Evolutionary conservation across 1,284 basidiomycete genomes (phyloP).

Genomic region (Sanghuangporus weigelae): DNA sequence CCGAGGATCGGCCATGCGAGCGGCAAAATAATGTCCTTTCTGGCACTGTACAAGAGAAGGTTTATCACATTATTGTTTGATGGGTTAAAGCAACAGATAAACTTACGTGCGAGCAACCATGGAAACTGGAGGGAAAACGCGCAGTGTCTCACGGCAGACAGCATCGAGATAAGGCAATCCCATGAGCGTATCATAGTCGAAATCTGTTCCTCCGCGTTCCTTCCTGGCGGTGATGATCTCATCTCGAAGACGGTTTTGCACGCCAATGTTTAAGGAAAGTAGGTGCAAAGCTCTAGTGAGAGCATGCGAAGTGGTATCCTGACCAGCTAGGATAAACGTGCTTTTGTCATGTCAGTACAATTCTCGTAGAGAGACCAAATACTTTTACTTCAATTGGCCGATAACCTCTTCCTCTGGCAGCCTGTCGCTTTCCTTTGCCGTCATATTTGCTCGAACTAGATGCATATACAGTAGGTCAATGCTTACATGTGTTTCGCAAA

Average conservation of each 20-base stretch:
- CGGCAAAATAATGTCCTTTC: slow-evolving; percentile 16
- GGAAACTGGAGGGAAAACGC: slow-evolving; percentile 29
- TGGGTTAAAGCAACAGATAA: no score
- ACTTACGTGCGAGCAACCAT: slow-evolving; percentile 23
- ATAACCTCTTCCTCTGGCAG: slow-evolving; percentile 7
- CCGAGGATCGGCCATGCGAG: background rate
- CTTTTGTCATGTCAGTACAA: slow-evolving; percentile 21
- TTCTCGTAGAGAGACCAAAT: background rate
- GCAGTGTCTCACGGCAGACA: slow-evolving; percentile 34
- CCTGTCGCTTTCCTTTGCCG: slow-evolving; percentile 1
- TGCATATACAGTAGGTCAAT: background rate
- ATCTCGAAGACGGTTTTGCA: slow-evolving; percentile 24
- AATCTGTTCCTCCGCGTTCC: background rate
- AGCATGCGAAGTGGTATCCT: slow-evolving; percentile 34
- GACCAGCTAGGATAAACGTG: slow-evolving; percentile 33
- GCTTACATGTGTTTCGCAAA: background rate
- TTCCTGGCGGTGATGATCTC: slow-evolving; percentile 25
- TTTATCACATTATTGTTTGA: slow-evolving; percentile 6
- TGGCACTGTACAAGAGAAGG: background rate
- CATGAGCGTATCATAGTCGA: slow-evolving; percentile 21
- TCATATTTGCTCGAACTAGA: slow-evolving; percentile 23
- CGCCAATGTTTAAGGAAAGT: slow-evolving; percentile 29
- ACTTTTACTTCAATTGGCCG: slow-evolving; percentile 24
- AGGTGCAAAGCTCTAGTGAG: slow-evolving; percentile 33
- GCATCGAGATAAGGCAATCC: slow-evolving; percentile 35